Conservation (phyloP, 805 yeast species). For the Peterozyma xylosa region DNA sequence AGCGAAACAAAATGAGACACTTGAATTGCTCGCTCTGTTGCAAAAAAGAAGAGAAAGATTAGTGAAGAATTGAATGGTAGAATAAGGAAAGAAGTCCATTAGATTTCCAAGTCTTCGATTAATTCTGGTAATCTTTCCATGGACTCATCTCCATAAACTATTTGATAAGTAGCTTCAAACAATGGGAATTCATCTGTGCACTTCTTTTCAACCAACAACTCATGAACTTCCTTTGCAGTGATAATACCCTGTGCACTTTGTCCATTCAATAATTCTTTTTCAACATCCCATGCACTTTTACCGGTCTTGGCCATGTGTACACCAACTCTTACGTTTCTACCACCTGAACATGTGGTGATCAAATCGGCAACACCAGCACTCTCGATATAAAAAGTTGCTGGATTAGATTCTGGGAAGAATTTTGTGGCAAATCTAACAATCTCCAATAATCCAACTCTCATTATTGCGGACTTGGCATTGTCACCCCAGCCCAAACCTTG, state of each 20-base stretch:
- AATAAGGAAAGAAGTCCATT: background rate
- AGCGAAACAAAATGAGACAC: too few relatives aligned
- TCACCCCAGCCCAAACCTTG: conserved; percentile 99
- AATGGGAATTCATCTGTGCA: conserved; percentile 71
- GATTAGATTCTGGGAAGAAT: conserved; percentile 69
- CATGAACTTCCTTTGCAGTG: conserved; percentile 88
- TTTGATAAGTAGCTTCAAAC: conserved; percentile 72
- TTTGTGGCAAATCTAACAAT: conserved; percentile 77
- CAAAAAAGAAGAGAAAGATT: too few relatives aligned
- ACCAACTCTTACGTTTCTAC: conserved; percentile 92
- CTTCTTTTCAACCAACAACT: conserved; percentile 51
- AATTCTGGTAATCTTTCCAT: conserved; percentile 71
- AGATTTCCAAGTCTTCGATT: conserved; percentile 40
- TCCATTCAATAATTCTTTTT: conserved; percentile 82
- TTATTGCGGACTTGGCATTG: conserved; percentile 95
- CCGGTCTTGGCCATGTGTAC: conserved; percentile 76
- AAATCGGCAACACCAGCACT: conserved; percentile 97
- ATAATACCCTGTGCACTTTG: conserved; percentile 95
- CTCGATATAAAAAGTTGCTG: conserved; percentile 84
- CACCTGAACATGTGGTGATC: conserved; percentile 96
- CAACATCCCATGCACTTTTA: conserved; percentile 73
- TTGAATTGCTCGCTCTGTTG: too few relatives aligned
- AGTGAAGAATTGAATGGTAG: background rate
- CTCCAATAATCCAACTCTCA: conserved; percentile 92
- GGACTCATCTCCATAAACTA: conserved; percentile 66